phyloP scores from a whole-genome alignment of 108 stramenopile species.

The Parietichytrium sp. region DNA sequence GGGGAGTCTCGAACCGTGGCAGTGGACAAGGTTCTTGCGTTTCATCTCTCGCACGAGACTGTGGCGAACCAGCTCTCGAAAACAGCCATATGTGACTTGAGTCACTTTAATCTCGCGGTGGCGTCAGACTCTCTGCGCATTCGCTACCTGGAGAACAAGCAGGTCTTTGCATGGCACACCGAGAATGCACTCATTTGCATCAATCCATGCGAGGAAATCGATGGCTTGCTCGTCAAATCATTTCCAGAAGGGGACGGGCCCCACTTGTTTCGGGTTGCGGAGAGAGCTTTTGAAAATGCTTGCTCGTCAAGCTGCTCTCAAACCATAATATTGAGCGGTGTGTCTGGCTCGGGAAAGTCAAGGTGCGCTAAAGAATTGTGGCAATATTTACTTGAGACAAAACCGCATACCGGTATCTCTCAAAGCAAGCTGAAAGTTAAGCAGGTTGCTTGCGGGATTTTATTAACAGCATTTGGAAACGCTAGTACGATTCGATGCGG shows the following conservation, averaged over 20 bases:
- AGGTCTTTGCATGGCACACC: slow-evolving; percentile 2
- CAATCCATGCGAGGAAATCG: neutral
- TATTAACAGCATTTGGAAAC: neutral
- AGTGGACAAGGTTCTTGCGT: neutral
- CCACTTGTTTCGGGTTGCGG: neutral
- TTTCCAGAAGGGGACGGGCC: neutral
- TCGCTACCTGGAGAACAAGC: neutral
- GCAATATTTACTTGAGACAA: neutral
- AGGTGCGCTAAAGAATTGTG: neutral
- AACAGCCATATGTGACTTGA: neutral
- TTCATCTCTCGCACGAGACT: neutral
- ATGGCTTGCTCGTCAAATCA: neutral
- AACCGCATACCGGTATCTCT: no score
- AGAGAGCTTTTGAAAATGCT: neutral
- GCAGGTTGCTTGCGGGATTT: neutral
- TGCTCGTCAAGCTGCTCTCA: neutral
- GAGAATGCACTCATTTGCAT: neutral
- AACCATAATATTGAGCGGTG: neutral
- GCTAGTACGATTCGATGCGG: neutral
- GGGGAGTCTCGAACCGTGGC: neutral
- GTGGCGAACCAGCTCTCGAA: neutral
- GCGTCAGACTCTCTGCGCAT: neutral
- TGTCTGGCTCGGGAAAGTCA: slow-evolving; percentile 23
- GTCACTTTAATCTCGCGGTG: neutral
- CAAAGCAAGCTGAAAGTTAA: no score